Evolutionary conservation across 352 stramenopile species (phyloP).

Genomic region (Thraustotheca clavata): DNA sequence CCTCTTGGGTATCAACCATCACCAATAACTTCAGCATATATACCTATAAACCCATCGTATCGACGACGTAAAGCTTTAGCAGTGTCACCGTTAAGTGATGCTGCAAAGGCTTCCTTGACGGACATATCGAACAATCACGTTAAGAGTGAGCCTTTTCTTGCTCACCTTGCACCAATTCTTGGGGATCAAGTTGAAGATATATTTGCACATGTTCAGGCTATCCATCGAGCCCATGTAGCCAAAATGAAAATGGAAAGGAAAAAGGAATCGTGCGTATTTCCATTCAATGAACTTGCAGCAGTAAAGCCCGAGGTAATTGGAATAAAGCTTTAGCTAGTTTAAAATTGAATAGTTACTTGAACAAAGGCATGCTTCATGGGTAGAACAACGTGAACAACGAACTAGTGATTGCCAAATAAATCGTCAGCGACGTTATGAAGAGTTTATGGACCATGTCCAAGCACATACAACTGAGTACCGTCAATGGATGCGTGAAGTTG

Average conservation of each 20-base stretch:
- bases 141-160: not conserved
- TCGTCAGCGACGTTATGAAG: not conserved
- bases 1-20: not conserved
- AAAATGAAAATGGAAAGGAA: not conserved
- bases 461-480: not conserved
- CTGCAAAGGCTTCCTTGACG: not conserved
- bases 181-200: not conserved
- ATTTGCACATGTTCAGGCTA: not conserved
- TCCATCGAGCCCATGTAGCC: not conserved
- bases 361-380: not conserved
- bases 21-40: too few relatives aligned
- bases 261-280: not conserved
- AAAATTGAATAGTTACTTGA: conserved; percentile 2
- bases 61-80: not conserved
- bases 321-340: not conserved
- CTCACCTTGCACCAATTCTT: not conserved
- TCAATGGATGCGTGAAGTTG: not conserved
- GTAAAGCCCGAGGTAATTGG: not conserved
- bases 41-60: not conserved
- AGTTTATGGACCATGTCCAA: not conserved
- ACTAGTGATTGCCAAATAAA: not conserved
- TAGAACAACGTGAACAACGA: not conserved
- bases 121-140: too few relatives aligned
- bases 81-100: not conserved
- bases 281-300: conserved; percentile 8